Base-by-base conservation (phyloP, 305 asterid genomes). In the Fraxinus albicans region DNA sequence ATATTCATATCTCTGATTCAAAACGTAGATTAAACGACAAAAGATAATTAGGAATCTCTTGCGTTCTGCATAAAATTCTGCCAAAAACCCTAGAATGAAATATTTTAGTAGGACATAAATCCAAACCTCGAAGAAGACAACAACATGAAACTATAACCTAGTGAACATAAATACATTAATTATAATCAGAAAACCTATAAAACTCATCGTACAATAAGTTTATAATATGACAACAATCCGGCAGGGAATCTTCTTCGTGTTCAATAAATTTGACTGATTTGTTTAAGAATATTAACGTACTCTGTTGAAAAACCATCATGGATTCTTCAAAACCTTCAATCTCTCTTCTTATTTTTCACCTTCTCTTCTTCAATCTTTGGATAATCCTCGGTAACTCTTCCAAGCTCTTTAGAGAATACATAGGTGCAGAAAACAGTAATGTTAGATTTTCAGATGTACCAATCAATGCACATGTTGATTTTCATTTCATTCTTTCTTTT, bases 401-500 rank as follows among this genome's bases (percentile, higher is more conserved):
- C 38, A 80, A 44, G 77, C 88, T 91, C 88, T 89, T 89, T 87
- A 76, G 93, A 70, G 94, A 91, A 77, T 91, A 88, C 87, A 88
- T 92, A 17, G 95, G 98, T 63, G 98, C 98, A 0, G 94, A 92
- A 81, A 86, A 47, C 35, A 80, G 85, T 8, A 90, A 89, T 4
- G 89, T 91, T 9, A 86, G 75, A 34, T 91, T 94, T 69, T 85
- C 94, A 0, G 94, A 92, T 36, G 87, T 94, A 36, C 98, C 97
- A 0, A 89, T 94, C 63, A 85, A 87, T 69, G 79, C 94, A 47
- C 12, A 79, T 3, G 75, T 92, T 65, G 89, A 90, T 9, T 91
- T 94, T 82, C 98, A 90, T 82, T 94, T 90, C 88, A 88, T 92
- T 88, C 93, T 92, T 83, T 89, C 97, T 31, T 91, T 92, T 85